A percentile compares a stretch with the other conserved stretches of the same genome.
Evolutionary conservation across 257 asterid genomes (phyloP).

Genomic region (Penstemon eatonii): DNA sequence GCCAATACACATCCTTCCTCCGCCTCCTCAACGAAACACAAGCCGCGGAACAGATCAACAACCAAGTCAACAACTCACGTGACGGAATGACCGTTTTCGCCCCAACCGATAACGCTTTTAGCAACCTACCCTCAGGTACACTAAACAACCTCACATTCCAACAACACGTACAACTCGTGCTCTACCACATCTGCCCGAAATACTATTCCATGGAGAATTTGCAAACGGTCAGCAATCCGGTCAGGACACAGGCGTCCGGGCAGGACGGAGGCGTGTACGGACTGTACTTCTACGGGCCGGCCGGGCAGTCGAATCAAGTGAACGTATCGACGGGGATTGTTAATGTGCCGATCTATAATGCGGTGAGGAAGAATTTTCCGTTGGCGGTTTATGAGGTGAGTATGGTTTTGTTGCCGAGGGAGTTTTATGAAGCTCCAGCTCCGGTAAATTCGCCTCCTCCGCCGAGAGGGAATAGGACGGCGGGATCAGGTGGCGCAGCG

Average conservation of each 20-base stretch:
- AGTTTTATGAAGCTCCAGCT: slow-evolving; percentile 49
- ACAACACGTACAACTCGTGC: slow-evolving; percentile 68
- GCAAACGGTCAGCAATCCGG: slow-evolving; percentile 82
- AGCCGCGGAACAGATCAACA: slow-evolving; percentile 64
- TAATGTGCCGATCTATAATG: slow-evolving; percentile 46
- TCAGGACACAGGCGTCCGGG: slow-evolving; percentile 74
- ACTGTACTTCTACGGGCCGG: slow-evolving; percentile 46
- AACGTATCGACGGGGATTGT: slow-evolving; percentile 68
- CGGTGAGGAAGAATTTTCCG: slow-evolving; percentile 51
- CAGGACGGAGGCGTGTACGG: slow-evolving; percentile 53
- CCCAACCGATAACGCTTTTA: slow-evolving; percentile 82
- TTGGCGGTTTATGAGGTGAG: slow-evolving; percentile 81
- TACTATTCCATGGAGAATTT: slow-evolving; percentile 54
- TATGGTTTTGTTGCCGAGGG: slow-evolving; percentile 57
- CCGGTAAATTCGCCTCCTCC: slow-evolving; percentile 33
- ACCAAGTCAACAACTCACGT: slow-evolving; percentile 67
- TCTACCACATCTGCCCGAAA: slow-evolving; percentile 64
- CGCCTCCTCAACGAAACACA: slow-evolving; percentile 57
- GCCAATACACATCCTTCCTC: slow-evolving; percentile 53
- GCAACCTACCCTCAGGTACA: slow-evolving; percentile 68
- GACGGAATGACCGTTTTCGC: slow-evolving; percentile 85
- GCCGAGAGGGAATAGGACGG: slow-evolving; percentile 20
- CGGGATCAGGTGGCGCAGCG: slow-evolving; percentile 21
- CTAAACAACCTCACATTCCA: slow-evolving; percentile 65
- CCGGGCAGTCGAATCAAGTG: slow-evolving; percentile 50